Base-by-base conservation (phyloP, 2,329 filamentous ascomycete species). In the Aspergillus sp. region DNA sequence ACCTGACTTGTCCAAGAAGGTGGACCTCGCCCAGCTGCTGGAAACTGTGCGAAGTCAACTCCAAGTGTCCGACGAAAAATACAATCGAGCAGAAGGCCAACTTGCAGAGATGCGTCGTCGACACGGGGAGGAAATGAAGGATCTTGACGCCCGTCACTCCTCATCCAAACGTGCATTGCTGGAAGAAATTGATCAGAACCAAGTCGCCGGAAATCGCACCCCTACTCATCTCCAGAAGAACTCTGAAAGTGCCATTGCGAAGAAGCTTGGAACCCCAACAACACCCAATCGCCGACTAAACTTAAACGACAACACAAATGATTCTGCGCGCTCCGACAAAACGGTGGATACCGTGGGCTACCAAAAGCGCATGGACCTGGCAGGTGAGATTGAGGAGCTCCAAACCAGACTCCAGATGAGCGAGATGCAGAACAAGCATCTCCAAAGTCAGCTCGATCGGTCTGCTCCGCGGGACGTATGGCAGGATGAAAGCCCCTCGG, bases 401-500 rank as follows among this genome's bases (percentile, higher is more conserved):
- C 93, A 97, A 71, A 97, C 96, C 71, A 91, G 96, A 71, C 83
- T 98, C 51, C 93, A 98, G 70, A 85, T 98, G 72, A 88, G 89
- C 4, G 89, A 97, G 74, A 96, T 98, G 91, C 90, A 96, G 66
- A 97, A 96, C 74, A 87, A 90, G 34, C 93, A 98, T 68, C 84
- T 98, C 5, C 90, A 96, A 70, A 92, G 86, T 69, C 92, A 97
- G 70, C 79, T 97, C 42, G 89, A 93, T 39, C 85, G 89, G 47
- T 78, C 78, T 9, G 87, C 85, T 0, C 85, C 76, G 5, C 83
- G 83, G 22, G 88, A 90, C 56, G 74, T 78, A 36, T 85, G 80
- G 72, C 79, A 86, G 56, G 89, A 93, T 41, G 88, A 95, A 44
- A 93, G 88, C 64, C 90, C 91, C 1, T 93, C 91, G 2, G 72